These are phyloP conservation scores for Rhizopogon vinicolor DNA, from an alignment of 768 basidiomycete species.

Conservation along the genomic window DNA sequence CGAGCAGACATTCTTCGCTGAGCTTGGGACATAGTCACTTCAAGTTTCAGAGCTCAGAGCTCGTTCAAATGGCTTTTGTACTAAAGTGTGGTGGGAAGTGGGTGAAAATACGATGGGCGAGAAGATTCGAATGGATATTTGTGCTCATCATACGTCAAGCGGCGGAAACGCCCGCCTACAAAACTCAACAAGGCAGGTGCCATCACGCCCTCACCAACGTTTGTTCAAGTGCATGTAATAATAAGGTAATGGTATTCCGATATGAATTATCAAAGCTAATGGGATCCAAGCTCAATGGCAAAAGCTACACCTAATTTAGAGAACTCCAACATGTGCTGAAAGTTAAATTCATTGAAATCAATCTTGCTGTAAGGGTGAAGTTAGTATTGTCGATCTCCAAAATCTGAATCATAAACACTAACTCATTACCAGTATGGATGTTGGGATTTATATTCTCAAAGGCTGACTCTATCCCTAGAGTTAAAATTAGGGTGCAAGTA, in stretches of 20 bases:
- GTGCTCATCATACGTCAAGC: no score
- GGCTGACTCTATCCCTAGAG: constrained; percentile 42
- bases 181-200: no score
- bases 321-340: constrained; percentile 85
- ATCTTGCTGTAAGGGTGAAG: constrained; percentile 52
- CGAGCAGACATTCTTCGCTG: constrained; percentile 42
- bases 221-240: no score
- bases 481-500: not conserved
- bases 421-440: constrained; percentile 84
- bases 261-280: not conserved
- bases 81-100: no score
- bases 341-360: constrained; percentile 85
- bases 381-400: constrained; percentile 31
- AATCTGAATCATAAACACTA: constrained; percentile 37
- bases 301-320: constrained; percentile 80
- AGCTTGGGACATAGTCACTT: constrained; percentile 13
- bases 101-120: no score
- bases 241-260: no score
- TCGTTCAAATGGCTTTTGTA: not conserved
- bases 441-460: constrained; percentile 72
- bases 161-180: no score
- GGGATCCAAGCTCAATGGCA: constrained; percentile 61
- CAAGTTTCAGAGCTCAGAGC: not conserved
- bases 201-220: no score
- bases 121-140: no score